phyloP scores from a whole-genome alignment of 2,329 filamentous ascomycete genomes.

The Arthroderma sp. region DNA sequence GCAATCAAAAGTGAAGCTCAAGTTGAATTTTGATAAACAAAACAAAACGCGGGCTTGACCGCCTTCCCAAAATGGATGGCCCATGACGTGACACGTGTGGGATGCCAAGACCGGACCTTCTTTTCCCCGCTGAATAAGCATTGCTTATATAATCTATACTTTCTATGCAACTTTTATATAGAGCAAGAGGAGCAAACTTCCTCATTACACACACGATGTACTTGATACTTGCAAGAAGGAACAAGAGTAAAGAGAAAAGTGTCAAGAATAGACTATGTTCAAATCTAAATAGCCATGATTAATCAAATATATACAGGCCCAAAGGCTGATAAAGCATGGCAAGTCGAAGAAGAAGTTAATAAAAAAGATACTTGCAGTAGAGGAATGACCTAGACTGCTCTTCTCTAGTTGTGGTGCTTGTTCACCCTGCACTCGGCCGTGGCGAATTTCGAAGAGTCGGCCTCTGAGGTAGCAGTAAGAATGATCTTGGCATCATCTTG shows the following conservation, averaged over 20 bases:
- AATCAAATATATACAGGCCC: not conserved
- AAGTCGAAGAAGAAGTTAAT: not conserved
- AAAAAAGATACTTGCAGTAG: not conserved
- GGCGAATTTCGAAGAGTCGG: conserved; percentile 9
- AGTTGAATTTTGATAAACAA: not conserved
- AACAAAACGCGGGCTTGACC: not conserved
- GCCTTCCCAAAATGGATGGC: not conserved
- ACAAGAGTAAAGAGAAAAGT: no score
- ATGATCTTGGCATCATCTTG: conserved; percentile 3
- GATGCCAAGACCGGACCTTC: not conserved
- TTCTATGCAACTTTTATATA: no score
- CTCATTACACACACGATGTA: no score
- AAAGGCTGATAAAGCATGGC: not conserved
- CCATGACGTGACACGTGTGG: conserved; percentile 11
- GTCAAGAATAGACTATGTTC: not conserved
- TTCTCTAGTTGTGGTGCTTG: conserved; percentile 5
- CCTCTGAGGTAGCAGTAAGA: conserved; percentile 14
- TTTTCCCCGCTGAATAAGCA: not conserved
- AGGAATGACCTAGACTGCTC: no score
- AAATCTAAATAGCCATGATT: not conserved
- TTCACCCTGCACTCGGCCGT: conserved; percentile 10
- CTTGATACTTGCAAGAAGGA: not conserved
- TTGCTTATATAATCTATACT: not conserved
- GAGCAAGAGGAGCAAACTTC: no score
- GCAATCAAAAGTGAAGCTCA: not conserved